A percentile compares a stretch with the other conserved stretches of the same genome.
These are phyloP conservation scores for Amanita polypyramis DNA, from an alignment of 768 basidiomycete species.

Conservation along the genomic window DNA sequence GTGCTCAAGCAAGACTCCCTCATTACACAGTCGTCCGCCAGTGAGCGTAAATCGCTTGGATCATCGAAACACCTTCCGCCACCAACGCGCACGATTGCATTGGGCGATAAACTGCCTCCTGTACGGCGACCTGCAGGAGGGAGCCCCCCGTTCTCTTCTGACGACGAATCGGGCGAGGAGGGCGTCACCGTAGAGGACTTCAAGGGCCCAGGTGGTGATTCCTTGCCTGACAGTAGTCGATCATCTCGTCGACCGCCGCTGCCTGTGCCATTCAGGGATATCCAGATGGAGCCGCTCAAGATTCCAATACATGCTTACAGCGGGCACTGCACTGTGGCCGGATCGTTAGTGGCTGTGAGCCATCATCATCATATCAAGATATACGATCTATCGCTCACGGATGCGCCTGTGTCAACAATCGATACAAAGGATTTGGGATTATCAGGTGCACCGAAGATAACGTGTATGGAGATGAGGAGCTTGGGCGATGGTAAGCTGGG, in stretches of 20 bases:
- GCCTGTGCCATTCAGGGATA: constrained; percentile 27
- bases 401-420: constrained; percentile 34
- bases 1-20: not conserved
- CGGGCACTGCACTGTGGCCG: constrained; percentile 45
- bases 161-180: constrained; percentile 51
- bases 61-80: constrained; percentile 50
- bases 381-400: constrained; percentile 44
- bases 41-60: constrained; percentile 31
- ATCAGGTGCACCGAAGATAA: constrained; percentile 59
- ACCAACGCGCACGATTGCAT: constrained; percentile 61
- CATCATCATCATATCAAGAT: constrained; percentile 49
- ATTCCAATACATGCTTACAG: constrained; percentile 52
- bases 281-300: constrained; percentile 28
- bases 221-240: constrained; percentile 57
- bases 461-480: constrained; percentile 70
- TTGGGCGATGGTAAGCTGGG: constrained; percentile 27
- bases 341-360: constrained; percentile 47
- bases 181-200: constrained; percentile 28
- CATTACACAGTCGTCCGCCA: constrained; percentile 7
- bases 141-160: constrained; percentile 27
- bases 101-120: constrained; percentile 62
- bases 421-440: constrained; percentile 53
- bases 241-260: constrained; percentile 48
- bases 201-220: constrained; percentile 32
- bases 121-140: constrained; percentile 28